Percentiles rank a stretch among this genome's conserved stretches.
Conservation (phyloP, 257 asterid species). For the Nicotiana knightiana region DNA sequence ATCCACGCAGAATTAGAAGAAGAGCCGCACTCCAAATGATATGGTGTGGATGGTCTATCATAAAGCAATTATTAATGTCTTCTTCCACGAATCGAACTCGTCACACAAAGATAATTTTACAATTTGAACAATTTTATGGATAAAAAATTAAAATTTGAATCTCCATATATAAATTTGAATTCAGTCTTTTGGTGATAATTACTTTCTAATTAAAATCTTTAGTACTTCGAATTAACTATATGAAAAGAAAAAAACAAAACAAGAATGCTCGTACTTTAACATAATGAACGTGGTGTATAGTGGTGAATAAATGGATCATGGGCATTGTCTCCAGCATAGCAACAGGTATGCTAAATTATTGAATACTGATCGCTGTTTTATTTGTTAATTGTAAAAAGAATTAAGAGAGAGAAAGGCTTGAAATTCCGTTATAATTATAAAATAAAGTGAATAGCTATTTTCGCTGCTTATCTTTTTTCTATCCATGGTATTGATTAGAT, state of each 20-base stretch:
- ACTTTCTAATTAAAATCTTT: background rate
- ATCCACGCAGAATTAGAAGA: too few species aligned
- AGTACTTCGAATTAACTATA: background rate
- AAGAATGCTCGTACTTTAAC: background rate
- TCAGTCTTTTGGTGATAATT: background rate
- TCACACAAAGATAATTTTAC: too few species aligned
- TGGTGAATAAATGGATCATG: background rate
- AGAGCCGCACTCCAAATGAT: too few species aligned
- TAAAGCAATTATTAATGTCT: too few species aligned
- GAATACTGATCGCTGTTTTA: background rate
- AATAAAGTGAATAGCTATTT: too few species aligned
- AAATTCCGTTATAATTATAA: background rate
- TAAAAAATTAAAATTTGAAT: background rate
- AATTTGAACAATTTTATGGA: background rate
- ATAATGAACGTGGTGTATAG: background rate
- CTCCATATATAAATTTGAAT: background rate
- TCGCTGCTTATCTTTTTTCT: too few species aligned
- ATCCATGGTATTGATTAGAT: too few species aligned
- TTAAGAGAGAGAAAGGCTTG: background rate
- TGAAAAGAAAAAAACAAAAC: background rate
- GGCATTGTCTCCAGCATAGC: background rate
- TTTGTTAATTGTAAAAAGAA: background rate
- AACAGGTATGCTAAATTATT: background rate
- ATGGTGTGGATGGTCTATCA: too few species aligned
- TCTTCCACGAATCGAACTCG: too few species aligned